Evolutionary conservation across 139 green algal genomes (phyloP).

Genomic region (Chlamydomonas asymmetrica): DNA sequence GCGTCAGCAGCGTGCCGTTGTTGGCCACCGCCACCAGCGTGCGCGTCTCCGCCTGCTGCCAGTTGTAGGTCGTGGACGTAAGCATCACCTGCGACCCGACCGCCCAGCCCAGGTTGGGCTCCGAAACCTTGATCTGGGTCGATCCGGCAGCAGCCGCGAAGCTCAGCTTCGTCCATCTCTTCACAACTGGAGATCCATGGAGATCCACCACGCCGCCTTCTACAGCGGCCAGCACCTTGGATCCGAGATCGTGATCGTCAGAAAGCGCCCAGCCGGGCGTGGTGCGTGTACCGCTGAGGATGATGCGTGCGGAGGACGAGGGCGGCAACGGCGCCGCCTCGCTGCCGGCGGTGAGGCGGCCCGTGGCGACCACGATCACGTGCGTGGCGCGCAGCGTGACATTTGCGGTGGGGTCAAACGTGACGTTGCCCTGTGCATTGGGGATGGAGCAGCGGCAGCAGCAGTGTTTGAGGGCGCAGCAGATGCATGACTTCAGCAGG

Average conservation of each 20-base stretch:
- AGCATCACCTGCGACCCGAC: slow-evolving; percentile 37
- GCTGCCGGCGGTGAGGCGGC: slow-evolving; percentile 9
- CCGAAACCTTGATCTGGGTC: slow-evolving; percentile 13
- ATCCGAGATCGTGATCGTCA: slow-evolving; percentile 26
- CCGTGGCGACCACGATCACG: slow-evolving; percentile 2
- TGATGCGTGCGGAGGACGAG: slow-evolving; percentile 1
- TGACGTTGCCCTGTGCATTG: slow-evolving; percentile 31
- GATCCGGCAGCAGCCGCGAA: slow-evolving; percentile 25
- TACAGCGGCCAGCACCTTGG: slow-evolving; percentile 37
- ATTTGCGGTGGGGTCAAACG: slow-evolving; percentile 9
- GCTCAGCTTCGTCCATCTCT: slow-evolving; percentile 37
- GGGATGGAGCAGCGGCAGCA: too few relatives aligned
- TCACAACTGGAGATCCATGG: slow-evolving; percentile 17
- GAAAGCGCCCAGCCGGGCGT: slow-evolving; percentile 27
- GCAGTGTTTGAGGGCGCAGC: too few relatives aligned
- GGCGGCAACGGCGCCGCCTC: not conserved
- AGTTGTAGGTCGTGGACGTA: slow-evolving; percentile 46
- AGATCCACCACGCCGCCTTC: slow-evolving; percentile 30
- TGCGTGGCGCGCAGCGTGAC: slow-evolving; percentile 21
- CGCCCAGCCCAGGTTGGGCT: slow-evolving; percentile 23
- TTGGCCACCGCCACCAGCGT: slow-evolving; percentile 25
- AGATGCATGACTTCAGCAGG: too few relatives aligned
- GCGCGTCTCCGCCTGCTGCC: slow-evolving; percentile 22
- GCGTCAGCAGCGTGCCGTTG: slow-evolving; percentile 16
- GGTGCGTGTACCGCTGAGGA: slow-evolving; percentile 28